Base-by-base conservation (phyloP, 768 basidiomycete species). In the Plicaturopsis crispa region DNA sequence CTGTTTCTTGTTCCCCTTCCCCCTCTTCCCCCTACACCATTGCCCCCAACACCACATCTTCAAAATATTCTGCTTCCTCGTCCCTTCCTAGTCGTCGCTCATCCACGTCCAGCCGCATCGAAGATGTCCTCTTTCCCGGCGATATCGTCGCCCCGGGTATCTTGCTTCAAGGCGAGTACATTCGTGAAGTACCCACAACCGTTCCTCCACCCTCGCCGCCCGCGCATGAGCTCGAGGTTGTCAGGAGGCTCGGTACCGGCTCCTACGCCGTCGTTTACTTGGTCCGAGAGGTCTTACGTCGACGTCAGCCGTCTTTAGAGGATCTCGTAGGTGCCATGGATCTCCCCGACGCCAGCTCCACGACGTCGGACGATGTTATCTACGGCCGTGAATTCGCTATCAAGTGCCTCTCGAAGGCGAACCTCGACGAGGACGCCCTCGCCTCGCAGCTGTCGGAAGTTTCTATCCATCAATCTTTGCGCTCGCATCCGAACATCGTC, bases 241-340 rank as follows among this genome's bases (percentile, higher is more conserved):
- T 93, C 48, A 69, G 85, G 40, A 78, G 77, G 45, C 76, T 94
- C 37, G 92, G 92, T 35, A 80, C 85, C 0, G 92, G 92, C 49
- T 85, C 82, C 45, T 96, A 94, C 56, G 92, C 92, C 12, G 85
- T 91, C 51, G 92, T 96, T 39, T 97, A 96, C 57, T 80, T 90
- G 43, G 92, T 96, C 19, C 76, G 78, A 33, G 84, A 88, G 59
- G 72, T 85, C 24, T 47, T 72, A 19, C 61, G 56, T 12, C 67
- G 63, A 36, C 36, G 49, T 24, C 46, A 50, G n/a, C 55, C 61
- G 33, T 66, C 67, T 11, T 50, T 56, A 22, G 49, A 59, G 31
- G 53, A 44, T 8, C 65, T 61, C 48, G 69, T 70, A 41, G 75
- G 74, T 47, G 46, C 59, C 19, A 72, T 79, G 56, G 77, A 80